phyloP scores from a whole-genome alignment of 257 asterid species.

The Nicotiana noctiflora region DNA sequence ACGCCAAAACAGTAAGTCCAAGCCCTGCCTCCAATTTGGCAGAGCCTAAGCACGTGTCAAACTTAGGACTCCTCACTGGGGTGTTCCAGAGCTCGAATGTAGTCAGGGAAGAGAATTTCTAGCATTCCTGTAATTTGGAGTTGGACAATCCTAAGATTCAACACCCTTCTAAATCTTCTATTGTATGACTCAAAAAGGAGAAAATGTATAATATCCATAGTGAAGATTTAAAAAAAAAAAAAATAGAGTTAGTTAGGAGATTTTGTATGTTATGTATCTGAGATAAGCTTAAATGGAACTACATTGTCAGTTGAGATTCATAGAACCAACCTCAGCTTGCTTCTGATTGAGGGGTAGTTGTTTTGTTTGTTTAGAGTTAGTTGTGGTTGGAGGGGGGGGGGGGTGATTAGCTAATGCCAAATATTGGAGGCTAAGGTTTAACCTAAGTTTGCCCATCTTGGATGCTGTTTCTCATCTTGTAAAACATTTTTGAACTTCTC shows the following conservation, averaged over 20 bases:
- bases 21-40: neutral
- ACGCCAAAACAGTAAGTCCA: neutral
- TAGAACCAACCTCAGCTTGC: neutral
- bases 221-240: neutral
- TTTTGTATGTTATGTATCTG: neutral
- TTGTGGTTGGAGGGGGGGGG: no score
- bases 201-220: neutral
- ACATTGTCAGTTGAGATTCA: neutral
- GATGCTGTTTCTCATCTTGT: neutral
- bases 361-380: neutral
- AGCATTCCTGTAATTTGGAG: neutral
- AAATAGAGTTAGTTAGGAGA: neutral
- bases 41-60: neutral
- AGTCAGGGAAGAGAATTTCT: neutral
- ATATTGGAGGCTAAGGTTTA: neutral
- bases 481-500: neutral
- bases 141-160: neutral
- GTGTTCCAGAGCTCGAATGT: neutral
- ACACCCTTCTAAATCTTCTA: neutral
- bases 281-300: neutral
- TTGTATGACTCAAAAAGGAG: neutral
- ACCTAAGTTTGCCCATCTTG: neutral
- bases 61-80: neutral
- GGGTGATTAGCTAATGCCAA: neutral
- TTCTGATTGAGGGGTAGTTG: neutral